Base-by-base conservation (phyloP, 148 eudicot genomes). In the Arbutus unedo region DNA sequence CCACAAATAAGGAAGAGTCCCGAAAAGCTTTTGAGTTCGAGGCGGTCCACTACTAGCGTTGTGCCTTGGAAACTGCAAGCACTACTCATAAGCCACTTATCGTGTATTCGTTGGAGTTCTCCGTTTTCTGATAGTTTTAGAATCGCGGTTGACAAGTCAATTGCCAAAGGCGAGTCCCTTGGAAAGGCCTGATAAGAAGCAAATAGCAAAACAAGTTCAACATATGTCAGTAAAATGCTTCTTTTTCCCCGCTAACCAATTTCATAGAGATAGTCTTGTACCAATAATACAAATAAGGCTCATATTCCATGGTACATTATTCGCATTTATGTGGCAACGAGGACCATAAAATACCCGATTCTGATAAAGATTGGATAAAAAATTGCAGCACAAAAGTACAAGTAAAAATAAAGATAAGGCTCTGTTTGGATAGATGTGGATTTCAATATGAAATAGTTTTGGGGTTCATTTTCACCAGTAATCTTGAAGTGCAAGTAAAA, bases 81-180 rank as follows among this genome's bases (percentile, higher is more conserved):
- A 18, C 92, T 89, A 70, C 91, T 81, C 78, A 51, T 84, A 21
- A 94, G 87, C 98, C 98, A 94, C 84, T 94, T 94, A 82, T 92
- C 95, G 47, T 91, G 90, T 83, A 92, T 94, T 82, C 94, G 83
- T 18, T 94, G 98, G 45, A 94, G 85, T 67, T 94, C 98, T 0
- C 98, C 96, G 16, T 84, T 88, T 85, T 92, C 94, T 5, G 98
- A 90, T 48, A 94, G 88, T 55, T 88, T 88, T 71, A 94, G 87
- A 60, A 92, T 82, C 5, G 98, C 95, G 13, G 92, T 92, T 70
- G 96, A 91, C 91, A 94, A 66, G 85, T 92, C 98, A 53, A 84
- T 79, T 50, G 94, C 91, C 81, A 94, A 82, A n/a, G 94, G 96
- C 8, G 98, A 94, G 79, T 92, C 95, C 77, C 90, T 80, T 5